Percentiles rank a stretch among this genome's conserved stretches.
phyloP scores from a whole-genome alignment of 495 filamentous ascomycete species.

The Apiosordaria backusii region DNA sequence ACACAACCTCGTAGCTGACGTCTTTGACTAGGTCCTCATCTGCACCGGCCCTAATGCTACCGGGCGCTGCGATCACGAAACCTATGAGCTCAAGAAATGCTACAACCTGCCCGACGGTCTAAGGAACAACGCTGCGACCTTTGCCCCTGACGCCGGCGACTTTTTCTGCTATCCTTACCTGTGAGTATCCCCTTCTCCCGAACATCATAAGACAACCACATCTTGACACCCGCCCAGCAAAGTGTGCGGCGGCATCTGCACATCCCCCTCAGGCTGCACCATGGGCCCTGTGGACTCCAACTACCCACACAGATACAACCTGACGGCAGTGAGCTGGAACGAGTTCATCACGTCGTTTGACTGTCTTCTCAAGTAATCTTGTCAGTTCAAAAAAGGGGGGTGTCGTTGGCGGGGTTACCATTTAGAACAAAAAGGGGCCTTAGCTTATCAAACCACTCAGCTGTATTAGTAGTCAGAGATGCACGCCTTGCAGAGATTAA shows the following conservation, averaged over 20 bases:
- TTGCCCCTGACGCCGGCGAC: conserved; percentile 40
- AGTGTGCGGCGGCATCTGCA: conserved; percentile 40
- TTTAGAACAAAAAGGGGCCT: not conserved
- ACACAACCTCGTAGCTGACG: not conserved
- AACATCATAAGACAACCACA: not conserved
- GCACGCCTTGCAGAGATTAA: not conserved
- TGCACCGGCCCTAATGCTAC: conserved; percentile 43
- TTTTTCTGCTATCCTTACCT: conserved; percentile 41
- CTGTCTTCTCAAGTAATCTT: conserved; percentile 19
- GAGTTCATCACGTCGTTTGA: conserved; percentile 36
- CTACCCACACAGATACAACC: conserved; percentile 37
- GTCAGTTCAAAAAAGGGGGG: not conserved
- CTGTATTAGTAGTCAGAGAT: not conserved
- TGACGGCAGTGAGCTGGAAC: conserved; percentile 36
- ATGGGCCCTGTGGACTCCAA: conserved; percentile 36
- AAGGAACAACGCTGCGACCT: conserved; percentile 35
- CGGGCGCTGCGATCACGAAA: conserved; percentile 35
- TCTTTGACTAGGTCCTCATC: conserved; percentile 33
- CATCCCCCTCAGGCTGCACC: conserved; percentile 44
- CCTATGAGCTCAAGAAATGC: conserved; percentile 38
- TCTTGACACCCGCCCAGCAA: too few species aligned
- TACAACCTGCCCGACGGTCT: conserved; percentile 34
- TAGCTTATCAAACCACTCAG: not conserved
- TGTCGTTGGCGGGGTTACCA: not conserved
- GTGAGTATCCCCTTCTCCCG: conserved; percentile 9